Evolutionary conservation across 441 rosid species (phyloP), one percentile per base, ranked within the genome.

Genomic region (Adansonia rubrostipa): DNA sequence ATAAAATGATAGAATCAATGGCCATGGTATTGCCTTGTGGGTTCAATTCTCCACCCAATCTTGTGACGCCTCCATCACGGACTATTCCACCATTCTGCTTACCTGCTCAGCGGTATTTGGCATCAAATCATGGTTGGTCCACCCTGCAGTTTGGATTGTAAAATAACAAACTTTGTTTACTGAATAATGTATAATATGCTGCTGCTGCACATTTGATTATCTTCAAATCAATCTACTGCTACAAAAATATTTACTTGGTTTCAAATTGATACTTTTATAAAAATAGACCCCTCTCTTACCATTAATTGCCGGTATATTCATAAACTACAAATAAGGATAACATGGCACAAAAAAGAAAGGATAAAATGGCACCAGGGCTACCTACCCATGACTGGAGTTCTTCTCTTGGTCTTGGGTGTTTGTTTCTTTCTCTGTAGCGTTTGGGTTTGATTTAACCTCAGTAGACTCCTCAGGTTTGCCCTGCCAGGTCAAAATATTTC

Each of bases 381-480:
- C 8, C 45, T 65, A 56, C 8, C 36, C 24, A 28, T 40, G 15
- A 54, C 63, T 68, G 17, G 57, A 60, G 9, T 17, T 62, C 19
- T 60, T 42, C 40, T 60, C 69, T 68, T n/a, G 15, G 57, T 75
- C 81, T 48, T 65, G 73, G 4, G 81, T 60, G 74, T 71, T 66
- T 68, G 51, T 81, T 36, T 75, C 80, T 70, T 72, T 51, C 61
- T 68, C 57, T 8, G 68, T 47, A 51, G 66, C 76, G 80, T 64
- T 79, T 51, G 62, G 79, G 50, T 71, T 80, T 63, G 80, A 77
- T 80, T 75, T 78, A 45, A 73, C 61, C 54, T 75, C 81, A 11
- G 61, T 73, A 53, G 87, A 66, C 77, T 86, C 91, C 81, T 88
- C 87, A 1, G 45, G 76, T 62, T 82, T 87, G 24, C 82, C 86